These are phyloP conservation scores for Pyrenophora teres DNA, from an alignment of 2,329 filamentous ascomycete species.

Conservation along the genomic window DNA sequence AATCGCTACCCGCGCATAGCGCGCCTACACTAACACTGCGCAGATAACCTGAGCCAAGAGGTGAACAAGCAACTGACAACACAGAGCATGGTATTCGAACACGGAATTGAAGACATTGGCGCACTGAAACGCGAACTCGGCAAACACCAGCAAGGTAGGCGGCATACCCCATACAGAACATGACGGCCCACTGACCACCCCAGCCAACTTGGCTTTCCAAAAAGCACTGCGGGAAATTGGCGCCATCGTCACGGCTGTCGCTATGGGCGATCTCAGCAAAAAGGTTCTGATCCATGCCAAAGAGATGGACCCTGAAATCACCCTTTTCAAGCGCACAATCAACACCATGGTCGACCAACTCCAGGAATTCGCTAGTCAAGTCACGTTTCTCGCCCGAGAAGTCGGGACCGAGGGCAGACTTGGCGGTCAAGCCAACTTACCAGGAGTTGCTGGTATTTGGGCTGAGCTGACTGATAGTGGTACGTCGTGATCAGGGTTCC, in stretches of 20 bases:
- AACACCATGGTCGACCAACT: conserved; percentile 99
- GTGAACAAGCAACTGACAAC: conserved; percentile 83
- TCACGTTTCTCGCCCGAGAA: conserved; percentile 90
- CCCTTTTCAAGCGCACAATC: conserved; percentile 96
- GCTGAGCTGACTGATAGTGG: conserved; percentile 79
- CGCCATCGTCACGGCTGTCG: conserved; percentile 95
- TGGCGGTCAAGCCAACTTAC: conserved; percentile 90
- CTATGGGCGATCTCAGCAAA: conserved; percentile 92
- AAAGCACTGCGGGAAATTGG: conserved; percentile 96
- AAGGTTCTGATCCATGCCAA: conserved; percentile 94
- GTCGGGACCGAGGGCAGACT: conserved; percentile 95
- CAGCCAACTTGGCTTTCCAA: conserved; percentile 95
- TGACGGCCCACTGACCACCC: conserved; percentile 79
- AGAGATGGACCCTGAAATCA: conserved; percentile 98
- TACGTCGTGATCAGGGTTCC: conserved; percentile 38
- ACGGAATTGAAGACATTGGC: conserved; percentile 81
- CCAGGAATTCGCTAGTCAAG: conserved; percentile 94
- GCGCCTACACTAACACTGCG: not conserved
- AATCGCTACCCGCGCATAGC: not conserved
- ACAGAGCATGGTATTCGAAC: conserved; percentile 79
- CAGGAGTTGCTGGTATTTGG: conserved; percentile 95
- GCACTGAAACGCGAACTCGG: conserved; percentile 89
- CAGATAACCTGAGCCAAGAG: conserved; percentile 79
- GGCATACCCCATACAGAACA: not conserved
- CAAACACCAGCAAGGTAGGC: conserved; percentile 74